phyloP scores from a whole-genome alignment of 306 rosid genomes.

The Corylus americana region DNA sequence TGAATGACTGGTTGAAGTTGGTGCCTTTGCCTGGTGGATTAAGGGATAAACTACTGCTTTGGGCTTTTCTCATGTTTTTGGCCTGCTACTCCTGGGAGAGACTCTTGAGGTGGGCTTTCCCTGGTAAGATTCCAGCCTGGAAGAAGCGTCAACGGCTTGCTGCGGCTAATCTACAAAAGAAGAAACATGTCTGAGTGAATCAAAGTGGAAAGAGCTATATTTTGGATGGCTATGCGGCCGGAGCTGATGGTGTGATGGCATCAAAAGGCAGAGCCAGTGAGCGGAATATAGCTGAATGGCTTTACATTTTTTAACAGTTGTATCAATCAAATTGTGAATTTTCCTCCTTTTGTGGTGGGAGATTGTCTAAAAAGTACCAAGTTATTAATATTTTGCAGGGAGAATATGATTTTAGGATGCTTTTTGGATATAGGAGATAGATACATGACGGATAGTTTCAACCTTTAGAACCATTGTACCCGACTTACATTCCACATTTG shows the following conservation, averaged over 20 bases:
- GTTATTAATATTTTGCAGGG: neutral
- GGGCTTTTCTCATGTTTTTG: slow-evolving; percentile 87
- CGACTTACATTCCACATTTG: neutral
- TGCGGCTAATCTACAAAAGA: slow-evolving; percentile 66
- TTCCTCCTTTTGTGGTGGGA: neutral
- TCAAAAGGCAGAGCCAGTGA: slow-evolving; percentile 18
- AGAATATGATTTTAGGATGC: neutral
- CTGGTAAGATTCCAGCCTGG: slow-evolving; percentile 90
- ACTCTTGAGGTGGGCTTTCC: slow-evolving; percentile 84
- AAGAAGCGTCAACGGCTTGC: slow-evolving; percentile 72
- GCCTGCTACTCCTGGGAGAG: slow-evolving; percentile 92
- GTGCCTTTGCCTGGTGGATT: slow-evolving; percentile 87
- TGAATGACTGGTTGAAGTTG: slow-evolving; percentile 84
- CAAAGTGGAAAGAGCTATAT: slow-evolving; percentile 11
- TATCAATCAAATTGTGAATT: neutral
- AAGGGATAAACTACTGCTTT: slow-evolving; percentile 75
- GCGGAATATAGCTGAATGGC: slow-evolving; percentile 8
- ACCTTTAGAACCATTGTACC: neutral
- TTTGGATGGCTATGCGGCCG: slow-evolving; percentile 21
- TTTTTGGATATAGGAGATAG: neutral
- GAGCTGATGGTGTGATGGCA: neutral
- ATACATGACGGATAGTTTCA: neutral
- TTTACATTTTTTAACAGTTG: neutral
- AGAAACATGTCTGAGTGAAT: slow-evolving; percentile 58
- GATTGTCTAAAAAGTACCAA: neutral